These are phyloP conservation scores for Rubia tinctorum DNA, from an alignment of 305 asterid genomes.

Conservation along the genomic window DNA sequence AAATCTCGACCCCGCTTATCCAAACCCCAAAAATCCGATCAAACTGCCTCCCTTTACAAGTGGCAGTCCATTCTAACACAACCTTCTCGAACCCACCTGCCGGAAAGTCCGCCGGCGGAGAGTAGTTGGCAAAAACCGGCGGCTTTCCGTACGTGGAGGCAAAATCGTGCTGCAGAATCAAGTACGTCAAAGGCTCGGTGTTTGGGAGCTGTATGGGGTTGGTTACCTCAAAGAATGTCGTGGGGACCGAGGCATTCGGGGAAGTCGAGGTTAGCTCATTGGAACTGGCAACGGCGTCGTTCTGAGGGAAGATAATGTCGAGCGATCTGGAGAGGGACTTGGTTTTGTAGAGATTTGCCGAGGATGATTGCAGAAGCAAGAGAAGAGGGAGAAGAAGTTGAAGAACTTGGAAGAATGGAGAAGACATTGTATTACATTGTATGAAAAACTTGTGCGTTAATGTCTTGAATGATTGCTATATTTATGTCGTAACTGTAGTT, in stretches of 20 bases:
- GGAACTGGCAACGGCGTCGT: conserved; percentile 17
- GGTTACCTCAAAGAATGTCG: conserved; percentile 73
- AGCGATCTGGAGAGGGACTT: conserved; percentile 34
- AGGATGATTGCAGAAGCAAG: conserved; percentile 34
- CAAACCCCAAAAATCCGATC: conserved; percentile 89
- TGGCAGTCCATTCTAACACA: conserved; percentile 78
- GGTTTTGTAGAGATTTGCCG: conserved; percentile 45
- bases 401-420: conserved; percentile 27
- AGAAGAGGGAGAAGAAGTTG: conserved; percentile 32
- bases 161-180: conserved; percentile 64
- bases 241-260: conserved; percentile 30
- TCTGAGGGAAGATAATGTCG: conserved; percentile 19
- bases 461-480: not conserved
- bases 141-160: conserved; percentile 62
- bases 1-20: conserved; percentile 89
- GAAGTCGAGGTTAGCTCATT: not conserved
- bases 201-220: conserved; percentile 66
- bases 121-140: conserved; percentile 62
- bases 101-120: conserved; percentile 58
- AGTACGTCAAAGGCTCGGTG: conserved; percentile 53
- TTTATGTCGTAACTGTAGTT: not conserved
- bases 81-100: conserved; percentile 41
- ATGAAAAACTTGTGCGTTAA: conserved; percentile 4
- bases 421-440: conserved; percentile 12
- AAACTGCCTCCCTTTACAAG: conserved; percentile 78